phyloP scores from a whole-genome alignment of 108 stramenopile species.

The Skeletonema marinoi region DNA sequence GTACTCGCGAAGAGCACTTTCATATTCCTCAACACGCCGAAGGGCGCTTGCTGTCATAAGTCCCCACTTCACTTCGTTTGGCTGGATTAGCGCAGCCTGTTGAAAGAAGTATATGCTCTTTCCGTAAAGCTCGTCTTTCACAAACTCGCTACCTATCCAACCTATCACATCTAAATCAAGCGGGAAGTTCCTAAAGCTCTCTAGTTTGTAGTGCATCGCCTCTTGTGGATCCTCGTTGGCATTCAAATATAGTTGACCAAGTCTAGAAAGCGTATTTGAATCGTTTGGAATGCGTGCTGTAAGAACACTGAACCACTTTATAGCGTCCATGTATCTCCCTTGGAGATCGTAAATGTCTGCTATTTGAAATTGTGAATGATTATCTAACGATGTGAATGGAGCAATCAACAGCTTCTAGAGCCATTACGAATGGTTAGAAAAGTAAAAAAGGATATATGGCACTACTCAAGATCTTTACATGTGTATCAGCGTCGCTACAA shows the following conservation, averaged over 20 bases:
- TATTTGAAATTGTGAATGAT: too few relatives aligned
- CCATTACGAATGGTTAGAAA: too few relatives aligned
- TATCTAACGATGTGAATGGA: too few relatives aligned
- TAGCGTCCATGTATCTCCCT: constrained; percentile 42
- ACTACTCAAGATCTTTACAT: too few relatives aligned
- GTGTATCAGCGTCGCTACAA: too few relatives aligned
- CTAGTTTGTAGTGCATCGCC: constrained; percentile 65
- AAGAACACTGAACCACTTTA: constrained; percentile 84
- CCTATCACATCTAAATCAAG: constrained; percentile 84
- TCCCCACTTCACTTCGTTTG: constrained; percentile 90
- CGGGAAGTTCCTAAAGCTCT: constrained; percentile 86
- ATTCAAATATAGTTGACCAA: constrained; percentile 79
- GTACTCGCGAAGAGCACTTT: constrained; percentile 70
- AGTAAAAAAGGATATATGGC: too few relatives aligned
- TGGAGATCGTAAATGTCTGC: constrained; percentile 22
- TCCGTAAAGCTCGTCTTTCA: constrained; percentile 88
- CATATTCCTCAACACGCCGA: constrained; percentile 66
- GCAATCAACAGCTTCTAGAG: too few relatives aligned
- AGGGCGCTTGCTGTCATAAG: constrained; percentile 87
- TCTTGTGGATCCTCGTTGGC: constrained; percentile 61
- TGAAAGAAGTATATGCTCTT: constrained; percentile 85
- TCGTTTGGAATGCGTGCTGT: constrained; percentile 78
- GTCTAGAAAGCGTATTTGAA: constrained; percentile 60
- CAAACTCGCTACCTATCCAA: constrained; percentile 90
- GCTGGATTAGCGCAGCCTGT: constrained; percentile 84